Evolutionary conservation across 1,284 basidiomycete species (phyloP).

Genomic region (Rhodofomes roseus): DNA sequence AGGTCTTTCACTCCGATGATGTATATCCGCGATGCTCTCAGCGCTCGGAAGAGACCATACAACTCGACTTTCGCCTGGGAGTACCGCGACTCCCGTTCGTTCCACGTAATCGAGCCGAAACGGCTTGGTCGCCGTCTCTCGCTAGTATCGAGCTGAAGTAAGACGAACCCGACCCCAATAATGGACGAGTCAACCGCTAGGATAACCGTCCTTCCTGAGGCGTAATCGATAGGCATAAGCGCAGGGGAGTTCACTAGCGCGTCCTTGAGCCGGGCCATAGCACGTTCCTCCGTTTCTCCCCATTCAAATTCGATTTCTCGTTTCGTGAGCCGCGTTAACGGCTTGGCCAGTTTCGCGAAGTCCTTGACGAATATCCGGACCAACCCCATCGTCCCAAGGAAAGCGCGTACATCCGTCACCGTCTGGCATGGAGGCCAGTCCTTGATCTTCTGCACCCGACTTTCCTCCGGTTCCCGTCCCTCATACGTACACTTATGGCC

Average conservation of each 20-base stretch:
- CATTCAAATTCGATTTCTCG: conserved; percentile 17
- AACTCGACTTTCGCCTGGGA: conserved; percentile 37
- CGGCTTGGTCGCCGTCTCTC: background rate
- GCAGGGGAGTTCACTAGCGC: conserved; percentile 16
- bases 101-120: conserved; percentile 32
- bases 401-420: conserved; percentile 12
- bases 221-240: conserved; percentile 46
- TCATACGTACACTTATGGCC: conserved; percentile 25
- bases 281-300: conserved; percentile 12
- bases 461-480: conserved; percentile 21
- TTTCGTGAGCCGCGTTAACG: conserved; percentile 11
- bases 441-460: conserved; percentile 16
- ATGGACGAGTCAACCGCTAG: conserved; percentile 31
- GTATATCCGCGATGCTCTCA: conserved; percentile 26
- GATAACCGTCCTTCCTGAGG: conserved; percentile 31
- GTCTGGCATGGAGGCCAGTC: conserved; percentile 17
- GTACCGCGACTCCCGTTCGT: conserved; percentile 31
- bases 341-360: conserved; percentile 3
- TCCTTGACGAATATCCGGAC: conserved; percentile 14
- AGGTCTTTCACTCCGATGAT: conserved; percentile 34
- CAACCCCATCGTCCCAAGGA: conserved; percentile 15
- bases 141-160: conserved; percentile 23
- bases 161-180: conserved; percentile 29
- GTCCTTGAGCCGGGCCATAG: conserved; percentile 21
- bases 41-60: conserved; percentile 29